Percentiles rank a stretch among this genome's conserved stretches.
Evolutionary conservation across 805 yeast genomes (phyloP).

Genomic region (Ogataea sp.): DNA sequence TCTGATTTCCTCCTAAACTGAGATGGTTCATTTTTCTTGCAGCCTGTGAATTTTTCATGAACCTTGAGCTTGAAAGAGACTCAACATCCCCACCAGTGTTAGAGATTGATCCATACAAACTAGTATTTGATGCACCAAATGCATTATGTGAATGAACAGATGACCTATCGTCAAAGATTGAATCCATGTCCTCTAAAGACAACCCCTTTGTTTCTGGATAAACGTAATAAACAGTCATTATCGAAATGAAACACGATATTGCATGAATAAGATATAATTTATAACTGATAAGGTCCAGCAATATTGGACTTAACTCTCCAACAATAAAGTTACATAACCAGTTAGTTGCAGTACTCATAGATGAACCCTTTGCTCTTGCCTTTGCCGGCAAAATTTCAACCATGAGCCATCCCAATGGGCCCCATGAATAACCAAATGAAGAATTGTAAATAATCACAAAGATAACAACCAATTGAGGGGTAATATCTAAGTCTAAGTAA

Average conservation of each 20-base stretch:
- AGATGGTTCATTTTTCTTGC: conserved; percentile 12
- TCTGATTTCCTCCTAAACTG: conserved; percentile 1
- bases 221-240: conserved; percentile 58
- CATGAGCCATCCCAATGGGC: conserved; percentile 87
- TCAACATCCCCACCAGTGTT: conserved; percentile 7
- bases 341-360: conserved; percentile 83
- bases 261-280: conserved; percentile 78
- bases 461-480: conserved; percentile 65
- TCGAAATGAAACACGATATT: conserved; percentile 63
- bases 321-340: conserved; percentile 92
- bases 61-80: neutral
- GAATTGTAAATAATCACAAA: conserved; percentile 77
- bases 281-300: conserved; percentile 74
- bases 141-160: conserved; percentile 16
- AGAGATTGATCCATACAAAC: neutral
- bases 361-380: conserved; percentile 85
- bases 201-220: conserved; percentile 93
- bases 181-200: conserved; percentile 85
- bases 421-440: conserved; percentile 87
- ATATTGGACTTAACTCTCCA: conserved; percentile 84
- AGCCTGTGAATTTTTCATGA: conserved; percentile 10
- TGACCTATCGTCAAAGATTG: conserved; percentile 66
- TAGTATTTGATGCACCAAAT: neutral
- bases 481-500: conserved; percentile 34
- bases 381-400: conserved; percentile 82